These are phyloP conservation scores for Nicotiana noctiflora DNA, from an alignment of 257 asterid species.

Conservation along the genomic window DNA sequence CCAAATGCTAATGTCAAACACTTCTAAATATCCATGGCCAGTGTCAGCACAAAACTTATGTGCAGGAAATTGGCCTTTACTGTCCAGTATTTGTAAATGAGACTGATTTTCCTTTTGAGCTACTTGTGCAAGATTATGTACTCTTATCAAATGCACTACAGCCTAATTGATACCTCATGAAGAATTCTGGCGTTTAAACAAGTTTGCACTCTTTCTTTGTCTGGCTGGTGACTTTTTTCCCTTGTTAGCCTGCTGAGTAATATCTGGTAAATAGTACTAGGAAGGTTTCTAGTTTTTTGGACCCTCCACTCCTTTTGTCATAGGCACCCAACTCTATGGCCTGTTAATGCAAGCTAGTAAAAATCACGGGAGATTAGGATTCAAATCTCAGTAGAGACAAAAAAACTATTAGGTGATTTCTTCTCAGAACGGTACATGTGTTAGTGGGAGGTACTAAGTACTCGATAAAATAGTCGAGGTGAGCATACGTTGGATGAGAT, in stretches of 20 bases:
- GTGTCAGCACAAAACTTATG: conserved; percentile 1
- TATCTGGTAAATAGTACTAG: background rate
- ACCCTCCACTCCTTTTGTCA: background rate
- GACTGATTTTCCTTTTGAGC: conserved; percentile 11
- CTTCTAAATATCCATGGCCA: conserved; percentile 10
- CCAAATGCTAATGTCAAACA: conserved; percentile 1
- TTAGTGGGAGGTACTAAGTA: background rate
- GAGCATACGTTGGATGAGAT: no score
- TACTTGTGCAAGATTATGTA: background rate
- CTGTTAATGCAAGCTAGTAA: background rate
- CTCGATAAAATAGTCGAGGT: no score
- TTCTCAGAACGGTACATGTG: background rate
- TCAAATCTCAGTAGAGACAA: background rate
- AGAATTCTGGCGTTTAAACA: background rate
- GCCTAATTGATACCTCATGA: background rate
- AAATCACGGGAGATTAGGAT: background rate
- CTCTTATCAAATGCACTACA: background rate
- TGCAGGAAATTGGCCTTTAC: conserved; percentile 5
- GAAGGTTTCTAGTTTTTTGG: background rate
- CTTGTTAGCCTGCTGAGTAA: background rate
- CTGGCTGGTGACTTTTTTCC: background rate
- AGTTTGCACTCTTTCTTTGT: background rate
- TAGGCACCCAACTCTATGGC: background rate
- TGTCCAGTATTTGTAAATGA: conserved; percentile 22
- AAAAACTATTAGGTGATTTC: background rate